Base-by-base conservation (phyloP, 1,284 basidiomycete species). In the Leccinum discolor region DNA sequence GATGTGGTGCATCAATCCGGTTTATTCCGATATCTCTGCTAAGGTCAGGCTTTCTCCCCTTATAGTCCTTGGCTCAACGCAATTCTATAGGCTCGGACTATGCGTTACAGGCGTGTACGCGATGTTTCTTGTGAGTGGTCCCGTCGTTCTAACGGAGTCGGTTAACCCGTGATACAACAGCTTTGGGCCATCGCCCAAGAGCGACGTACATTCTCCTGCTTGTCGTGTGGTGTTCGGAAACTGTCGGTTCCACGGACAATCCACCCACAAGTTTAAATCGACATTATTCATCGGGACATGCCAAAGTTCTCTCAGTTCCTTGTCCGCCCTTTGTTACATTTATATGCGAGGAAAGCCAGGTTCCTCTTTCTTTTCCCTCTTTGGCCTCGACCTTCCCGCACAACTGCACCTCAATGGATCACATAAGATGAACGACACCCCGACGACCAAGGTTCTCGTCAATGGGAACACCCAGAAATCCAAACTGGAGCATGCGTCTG, bases 171-270 rank as follows among this genome's bases (percentile, higher is more conserved):
- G 26, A 69, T 69, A 64, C 69, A 52, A 69, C 61, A 68, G 68
- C 78, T 95, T 64, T 97, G 94, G 94, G 94, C 94, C 14, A 89
- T 97, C 64, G 93, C 94, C 21, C 95, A 97, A 81, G 94, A 97
- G 82, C 84, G 94, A 80, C 76, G 94, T 95, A 80, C 75, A 90
- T 10, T 81, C n/a, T 26, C 18, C 21, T 16, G 14, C 29, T 23
- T 50, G 12, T 59, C 16, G 8, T 16, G 26, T 6, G n/a, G 8
- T 35, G 8, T 11, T 59, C 60, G 16, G 11, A 59, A 59, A 26
- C 67, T 69, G 47, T 94, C 94, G 18, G 90, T 92, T 57, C 94
- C 94, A 10, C 68, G 88, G 87, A 50, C 78, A 79, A 40, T 82
- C 84, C 23, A 83, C 87, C 32, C 87, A 92, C 72, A 93, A 91